Evolutionary conservation across 2,329 filamentous ascomycete species (phyloP).

Genomic region (Scolecobasidium constrictum): DNA sequence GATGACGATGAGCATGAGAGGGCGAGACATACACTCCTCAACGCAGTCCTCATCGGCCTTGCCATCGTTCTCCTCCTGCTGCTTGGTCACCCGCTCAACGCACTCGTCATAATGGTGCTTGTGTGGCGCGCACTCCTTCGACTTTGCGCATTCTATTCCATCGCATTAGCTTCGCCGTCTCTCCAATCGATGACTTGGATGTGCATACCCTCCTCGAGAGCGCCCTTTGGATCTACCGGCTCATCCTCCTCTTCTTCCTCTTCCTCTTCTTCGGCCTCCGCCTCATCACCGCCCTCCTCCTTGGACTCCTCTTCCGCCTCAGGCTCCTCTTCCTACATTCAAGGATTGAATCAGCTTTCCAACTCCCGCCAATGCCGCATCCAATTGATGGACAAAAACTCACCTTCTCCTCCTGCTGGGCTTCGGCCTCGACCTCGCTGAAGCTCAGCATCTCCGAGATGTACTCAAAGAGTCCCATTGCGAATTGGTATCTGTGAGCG

Average conservation of each 20-base stretch:
- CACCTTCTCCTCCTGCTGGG: constrained; percentile 23
- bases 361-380: no score
- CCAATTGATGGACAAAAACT: no score
- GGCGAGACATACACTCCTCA: constrained; percentile 78
- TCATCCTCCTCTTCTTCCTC: constrained; percentile 79
- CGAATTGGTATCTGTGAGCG: constrained; percentile 17
- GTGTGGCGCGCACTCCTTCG: constrained; percentile 68
- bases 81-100: constrained; percentile 77
- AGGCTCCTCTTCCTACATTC: constrained; percentile 11
- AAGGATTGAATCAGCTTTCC: no score
- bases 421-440: constrained; percentile 33
- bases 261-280: constrained; percentile 51
- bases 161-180: constrained; percentile 14
- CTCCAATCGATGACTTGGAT: constrained; percentile 2
- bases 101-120: constrained; percentile 99
- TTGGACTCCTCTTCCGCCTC: constrained; percentile 32
- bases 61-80: constrained; percentile 54
- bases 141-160: constrained; percentile 71
- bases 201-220: constrained; percentile 77
- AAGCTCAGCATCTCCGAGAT: constrained; percentile 52
- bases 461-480: constrained; percentile 55
- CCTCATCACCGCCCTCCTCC: constrained; percentile 30
- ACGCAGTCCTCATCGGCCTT: constrained; percentile 90
- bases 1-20: not conserved
- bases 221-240: constrained; percentile 74